A percentile compares a stretch with the other conserved stretches of the same genome.
Evolutionary conservation across 768 basidiomycete genomes (phyloP).

Genomic region (Pisolithus marmoratus): DNA sequence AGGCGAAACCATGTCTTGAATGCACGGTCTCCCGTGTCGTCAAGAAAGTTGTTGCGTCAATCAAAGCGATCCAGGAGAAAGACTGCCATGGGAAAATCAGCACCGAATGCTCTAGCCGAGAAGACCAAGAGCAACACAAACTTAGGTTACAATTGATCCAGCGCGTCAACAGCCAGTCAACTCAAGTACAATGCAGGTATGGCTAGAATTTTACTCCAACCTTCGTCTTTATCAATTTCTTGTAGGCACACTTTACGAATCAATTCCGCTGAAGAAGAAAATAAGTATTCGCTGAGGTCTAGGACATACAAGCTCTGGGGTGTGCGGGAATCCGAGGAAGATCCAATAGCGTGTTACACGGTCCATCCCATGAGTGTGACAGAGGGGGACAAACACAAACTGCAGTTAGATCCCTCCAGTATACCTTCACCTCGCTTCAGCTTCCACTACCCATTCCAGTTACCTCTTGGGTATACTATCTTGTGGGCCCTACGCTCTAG

Average conservation of each 20-base stretch:
- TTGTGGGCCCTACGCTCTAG: neutral
- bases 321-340: neutral
- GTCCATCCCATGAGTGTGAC: constrained; percentile 5
- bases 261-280: neutral
- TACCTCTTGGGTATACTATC: constrained; percentile 1
- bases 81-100: neutral
- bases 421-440: constrained; percentile 4
- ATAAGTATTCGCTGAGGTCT: too few relatives aligned
- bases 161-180: constrained; percentile 14
- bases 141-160: constrained; percentile 15
- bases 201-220: neutral
- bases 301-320: neutral
- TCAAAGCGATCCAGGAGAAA: constrained; percentile 8
- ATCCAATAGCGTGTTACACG: constrained; percentile 1
- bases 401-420: constrained; percentile 2
- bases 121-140: constrained; percentile 3
- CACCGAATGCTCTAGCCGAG: neutral
- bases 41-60: constrained; percentile 5
- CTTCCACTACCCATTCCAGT: neutral
- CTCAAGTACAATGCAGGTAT: constrained; percentile 4
- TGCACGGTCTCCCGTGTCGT: neutral
- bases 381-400: constrained; percentile 3
- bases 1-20: neutral
- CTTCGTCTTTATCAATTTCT: neutral
- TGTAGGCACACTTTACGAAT: constrained; percentile 4